Base-by-base conservation (phyloP, 257 asterid species). In the Primulina eburnea region DNA sequence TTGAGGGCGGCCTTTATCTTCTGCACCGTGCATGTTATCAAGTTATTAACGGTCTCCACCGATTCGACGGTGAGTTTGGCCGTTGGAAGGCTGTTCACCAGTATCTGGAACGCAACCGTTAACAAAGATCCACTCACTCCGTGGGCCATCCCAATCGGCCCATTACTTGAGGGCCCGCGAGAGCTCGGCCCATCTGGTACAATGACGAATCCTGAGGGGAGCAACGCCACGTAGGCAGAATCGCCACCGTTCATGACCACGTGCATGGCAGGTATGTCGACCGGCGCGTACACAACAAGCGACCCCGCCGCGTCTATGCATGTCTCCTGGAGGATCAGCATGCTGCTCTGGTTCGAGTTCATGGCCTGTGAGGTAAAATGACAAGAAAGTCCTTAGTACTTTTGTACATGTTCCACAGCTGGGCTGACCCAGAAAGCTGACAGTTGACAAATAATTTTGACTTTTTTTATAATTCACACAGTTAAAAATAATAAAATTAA, bases 201-300 rank as follows among this genome's bases (percentile, higher is more conserved):
- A 26, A 94, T 85, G 0, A 95, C 85, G 73, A 94, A 94, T 0
- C 99, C 99, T 1, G 99, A 94, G 0, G 98, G 98, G 0, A 92
- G 92, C 33, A 92, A 71, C 1, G 95, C 97, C 65, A 92, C 98
- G 88, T 87, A 86, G 16, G 91, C 90, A 0, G 98, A 92, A 80
- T 92, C 98, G 6, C 97, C 96, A 63, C 98, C 98, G 83, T 90
- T 92, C 97, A 92, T 92, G 67, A 89, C 97, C 62, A 82, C 88
- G 69, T 88, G 92, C 98, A 92, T 87, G 9, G 96, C 95, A 20
- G 96, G 98, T 20, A 92, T 90, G 76, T 92, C 98, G n/a, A 92
- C 97, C 8, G 98, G 97, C 65, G 98, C 98, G 86, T 92, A 92
- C 35, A 92, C 98, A 16, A 89, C 95, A 70, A 87, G 95, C 78